These are phyloP conservation scores for Neofusicoccum sp. DNA, from an alignment of 2,329 filamentous ascomycete species.

Conservation along the genomic window DNA sequence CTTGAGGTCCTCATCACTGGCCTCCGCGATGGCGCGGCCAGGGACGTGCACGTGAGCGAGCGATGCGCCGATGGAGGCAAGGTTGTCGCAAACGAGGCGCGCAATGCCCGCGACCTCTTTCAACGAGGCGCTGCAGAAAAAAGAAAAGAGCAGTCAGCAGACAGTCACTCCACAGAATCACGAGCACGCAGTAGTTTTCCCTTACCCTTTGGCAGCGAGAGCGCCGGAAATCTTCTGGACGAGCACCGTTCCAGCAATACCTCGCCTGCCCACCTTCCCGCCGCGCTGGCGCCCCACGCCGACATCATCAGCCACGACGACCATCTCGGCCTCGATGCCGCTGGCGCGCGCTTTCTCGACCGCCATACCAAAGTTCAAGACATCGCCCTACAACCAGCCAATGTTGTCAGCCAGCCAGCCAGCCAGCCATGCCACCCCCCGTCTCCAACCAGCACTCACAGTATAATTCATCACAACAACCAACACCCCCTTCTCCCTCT, in stretches of 20 bases:
- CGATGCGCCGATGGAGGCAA: conserved; percentile 84
- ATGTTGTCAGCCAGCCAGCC: neutral
- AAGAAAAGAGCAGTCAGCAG: neutral
- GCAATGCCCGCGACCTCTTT: conserved; percentile 74
- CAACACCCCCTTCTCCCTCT: conserved; percentile 72
- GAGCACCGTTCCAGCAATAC: conserved; percentile 87
- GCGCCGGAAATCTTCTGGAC: conserved; percentile 91
- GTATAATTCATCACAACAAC: conserved; percentile 98
- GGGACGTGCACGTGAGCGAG: conserved; percentile 93
- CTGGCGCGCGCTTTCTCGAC: conserved; percentile 87
- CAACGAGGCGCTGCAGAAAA: conserved; percentile 49
- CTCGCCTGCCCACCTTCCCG: conserved; percentile 89
- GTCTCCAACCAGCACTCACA: conserved; percentile 35
- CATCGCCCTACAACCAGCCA: conserved; percentile 40
- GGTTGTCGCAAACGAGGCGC: conserved; percentile 69
- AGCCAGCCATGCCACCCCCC: no score
- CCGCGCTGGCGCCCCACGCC: conserved; percentile 79
- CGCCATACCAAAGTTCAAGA: conserved; percentile 91
- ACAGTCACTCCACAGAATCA: neutral
- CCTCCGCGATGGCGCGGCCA: conserved; percentile 63
- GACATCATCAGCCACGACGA: conserved; percentile 89
- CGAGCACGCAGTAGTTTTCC: neutral
- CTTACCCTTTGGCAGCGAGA: conserved; percentile 70
- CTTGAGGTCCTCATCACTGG: conserved; percentile 60
- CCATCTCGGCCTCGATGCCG: conserved; percentile 80